Base-by-base conservation (phyloP, 352 stramenopile species). In the Phytophthora brassicae region DNA sequence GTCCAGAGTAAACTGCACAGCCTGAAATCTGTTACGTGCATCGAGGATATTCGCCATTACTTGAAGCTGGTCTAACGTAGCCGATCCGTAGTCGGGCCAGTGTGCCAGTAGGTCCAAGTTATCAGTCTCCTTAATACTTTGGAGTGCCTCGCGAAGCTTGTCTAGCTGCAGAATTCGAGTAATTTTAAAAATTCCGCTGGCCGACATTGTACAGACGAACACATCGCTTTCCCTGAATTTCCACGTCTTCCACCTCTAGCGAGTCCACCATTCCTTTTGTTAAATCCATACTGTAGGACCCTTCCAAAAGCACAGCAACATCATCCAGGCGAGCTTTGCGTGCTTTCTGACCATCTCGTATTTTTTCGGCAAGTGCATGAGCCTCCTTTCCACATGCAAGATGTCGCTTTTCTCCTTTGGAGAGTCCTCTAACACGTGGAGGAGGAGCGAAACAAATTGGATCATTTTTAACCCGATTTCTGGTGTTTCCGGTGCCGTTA, bases 31-130 rank as follows among this genome's bases (percentile, higher is more conserved):
- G 20, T 45, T 46, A 11, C 14, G 48, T 16, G 31, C 48, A 19
- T 56, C 35, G 7, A 46, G 11, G 9, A 56, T 23, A 13, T 23
- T 56, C 3, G 20, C 33, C 33, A 56, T 46, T 17, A 22, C 33
- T 20, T 56, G 20, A 2, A 56, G 35, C 16, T 56, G 35, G 35
- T 56, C 33, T 14, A 56, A 28, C 3, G 48, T 56, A 14, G 48
- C 35, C 8, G 9, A 56, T 4, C 48, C 48, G 20, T 46, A n/a
- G n/a, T n/a, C n/a, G n/a, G n/a, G n/a, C n/a, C n/a, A n/a, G n/a
- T n/a, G n/a, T n/a, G n/a, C n/a, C 16, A 55, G 47, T 11, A 55
- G 31, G 17, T 44, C 12, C 1, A 31, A 22, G 29, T 55, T 55
- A 16, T 36, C 31, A 31, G 29, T 44, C 4, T 8, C 47, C 14